phyloP scores from a whole-genome alignment of 768 basidiomycete genomes.

The Mycena leptocephala region DNA sequence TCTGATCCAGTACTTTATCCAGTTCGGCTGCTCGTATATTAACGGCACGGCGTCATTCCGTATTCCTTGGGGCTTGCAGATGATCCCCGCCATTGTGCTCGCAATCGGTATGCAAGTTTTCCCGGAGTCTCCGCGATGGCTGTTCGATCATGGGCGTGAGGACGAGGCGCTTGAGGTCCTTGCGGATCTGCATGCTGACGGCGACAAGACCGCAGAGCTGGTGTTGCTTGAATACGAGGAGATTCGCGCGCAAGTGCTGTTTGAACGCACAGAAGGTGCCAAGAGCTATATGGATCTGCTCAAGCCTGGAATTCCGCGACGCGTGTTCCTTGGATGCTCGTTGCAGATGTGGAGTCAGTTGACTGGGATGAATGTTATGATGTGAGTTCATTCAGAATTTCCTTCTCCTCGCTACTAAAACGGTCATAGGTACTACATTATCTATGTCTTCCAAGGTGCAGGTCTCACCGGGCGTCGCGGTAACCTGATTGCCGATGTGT shows the following conservation, averaged over 20 bases:
- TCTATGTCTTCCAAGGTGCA: constrained; percentile 85
- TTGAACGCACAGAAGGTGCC: not conserved
- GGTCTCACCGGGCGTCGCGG: constrained; percentile 83
- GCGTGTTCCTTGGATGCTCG: constrained; percentile 79
- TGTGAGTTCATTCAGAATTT: constrained; percentile 56
- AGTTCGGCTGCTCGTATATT: too few relatives aligned
- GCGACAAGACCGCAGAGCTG: not conserved
- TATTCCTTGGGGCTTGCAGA: constrained; percentile 86
- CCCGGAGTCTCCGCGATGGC: constrained; percentile 82
- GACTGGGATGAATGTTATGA: constrained; percentile 88
- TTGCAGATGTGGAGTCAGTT: constrained; percentile 89
- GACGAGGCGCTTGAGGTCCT: constrained; percentile 80
- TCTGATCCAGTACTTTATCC: constrained; percentile 81
- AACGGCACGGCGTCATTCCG: constrained; percentile 83
- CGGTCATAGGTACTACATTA: constrained; percentile 67
- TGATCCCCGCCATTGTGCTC: constrained; percentile 84
- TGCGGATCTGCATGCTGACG: constrained; percentile 81
- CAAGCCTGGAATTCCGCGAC: constrained; percentile 77
- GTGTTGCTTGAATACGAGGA: too few relatives aligned
- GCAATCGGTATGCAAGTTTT: constrained; percentile 78
- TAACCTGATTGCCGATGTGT: constrained; percentile 78
- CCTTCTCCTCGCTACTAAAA: not conserved
- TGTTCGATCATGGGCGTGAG: constrained; percentile 74
- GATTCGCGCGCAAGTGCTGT: not conserved
- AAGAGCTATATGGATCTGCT: constrained; percentile 67